Evolutionary conservation across 805 yeast genomes (phyloP).

Genomic region (Jamesozyma jinghongensis): DNA sequence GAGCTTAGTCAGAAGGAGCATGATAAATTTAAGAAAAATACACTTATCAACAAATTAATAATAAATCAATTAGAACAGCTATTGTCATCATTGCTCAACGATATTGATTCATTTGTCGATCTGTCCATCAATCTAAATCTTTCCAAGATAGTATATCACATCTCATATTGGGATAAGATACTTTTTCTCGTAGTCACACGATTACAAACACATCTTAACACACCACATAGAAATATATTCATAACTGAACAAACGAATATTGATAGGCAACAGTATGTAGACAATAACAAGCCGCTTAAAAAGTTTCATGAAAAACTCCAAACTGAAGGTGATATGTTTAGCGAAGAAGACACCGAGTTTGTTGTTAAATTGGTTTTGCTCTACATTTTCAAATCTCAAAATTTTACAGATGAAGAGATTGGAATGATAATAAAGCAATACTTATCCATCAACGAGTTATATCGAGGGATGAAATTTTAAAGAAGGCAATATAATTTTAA

Average conservation of each 20-base stretch:
- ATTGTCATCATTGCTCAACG: neutral
- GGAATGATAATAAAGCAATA: slow-evolving; percentile 1
- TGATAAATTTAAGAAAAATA: neutral
- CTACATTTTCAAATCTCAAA: slow-evolving; percentile 1
- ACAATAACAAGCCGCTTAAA: slow-evolving; percentile 1
- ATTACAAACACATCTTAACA: neutral
- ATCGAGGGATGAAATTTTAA: neutral
- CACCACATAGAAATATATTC: neutral
- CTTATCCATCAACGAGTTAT: slow-evolving; percentile 4
- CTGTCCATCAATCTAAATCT: slow-evolving; percentile 5
- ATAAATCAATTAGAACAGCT: neutral
- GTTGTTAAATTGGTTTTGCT: slow-evolving; percentile 4
- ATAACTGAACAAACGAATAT: slow-evolving; percentile 5
- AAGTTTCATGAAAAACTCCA: neutral
- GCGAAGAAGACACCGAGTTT: slow-evolving; percentile 3
- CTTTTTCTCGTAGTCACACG: neutral
- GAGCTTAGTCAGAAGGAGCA: no score
- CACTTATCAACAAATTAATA: neutral
- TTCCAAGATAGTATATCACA: slow-evolving; percentile 1
- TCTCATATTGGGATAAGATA: slow-evolving; percentile 8
- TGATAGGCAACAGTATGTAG: slow-evolving; percentile 7
- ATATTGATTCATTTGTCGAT: neutral
- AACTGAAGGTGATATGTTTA: neutral
- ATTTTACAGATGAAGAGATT: slow-evolving; percentile 5
- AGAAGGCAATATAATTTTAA: neutral